Base-by-base conservation (phyloP, 805 yeast genomes). In the Debaryomyces prosopidis region DNA sequence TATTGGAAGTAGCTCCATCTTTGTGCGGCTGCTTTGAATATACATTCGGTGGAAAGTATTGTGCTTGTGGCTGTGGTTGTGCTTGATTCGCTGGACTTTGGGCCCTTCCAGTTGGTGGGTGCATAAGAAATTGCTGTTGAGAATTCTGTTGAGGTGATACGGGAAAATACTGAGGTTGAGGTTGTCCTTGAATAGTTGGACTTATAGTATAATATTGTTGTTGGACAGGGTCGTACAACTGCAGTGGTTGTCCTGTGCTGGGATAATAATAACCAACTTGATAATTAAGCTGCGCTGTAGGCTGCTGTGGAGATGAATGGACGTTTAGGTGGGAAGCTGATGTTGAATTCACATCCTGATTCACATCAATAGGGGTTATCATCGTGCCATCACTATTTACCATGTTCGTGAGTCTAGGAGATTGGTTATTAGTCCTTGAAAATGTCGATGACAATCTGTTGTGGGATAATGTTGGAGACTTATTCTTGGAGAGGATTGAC, bases 311-410 rank as follows among this genome's bases (percentile, higher is more conserved):
- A 17, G 46, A 32, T 14, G 44, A n/a, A 26, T 26, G 41, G 8
- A 17, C 20, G n/a, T 12, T 6, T 11, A 12, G 31, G 5, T 30
- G 15, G 19, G 38, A 2, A 19, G 28, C 11, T 43, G 40, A 36
- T 36, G 39, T 31, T 5, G 30, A 18, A 15, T 26, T 34, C 9
- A 38, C 47, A 7, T 47, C 42, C 7, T 52, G 58, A 45, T 44
- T 44, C 11, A 20, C 38, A 8, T 67, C 76, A 12, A 69, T 61
- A 0, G 76, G 74, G 1, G 77, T 66, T 19, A 71, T 68, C 9
- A 69, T 66, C 3, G 77, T 72, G 2, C 76, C 76, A 45, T 71
- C 77, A 51, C 76, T 70, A 46, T 72, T 72, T 39, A 71, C 71
- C 66, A 71, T 63, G 50, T 70, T 71, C 36, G 69, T 54, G 32